Evolutionary conservation across 306 rosid genomes (phyloP), one percentile per base, ranked within the genome.

Genomic region (Castanea crenata): DNA sequence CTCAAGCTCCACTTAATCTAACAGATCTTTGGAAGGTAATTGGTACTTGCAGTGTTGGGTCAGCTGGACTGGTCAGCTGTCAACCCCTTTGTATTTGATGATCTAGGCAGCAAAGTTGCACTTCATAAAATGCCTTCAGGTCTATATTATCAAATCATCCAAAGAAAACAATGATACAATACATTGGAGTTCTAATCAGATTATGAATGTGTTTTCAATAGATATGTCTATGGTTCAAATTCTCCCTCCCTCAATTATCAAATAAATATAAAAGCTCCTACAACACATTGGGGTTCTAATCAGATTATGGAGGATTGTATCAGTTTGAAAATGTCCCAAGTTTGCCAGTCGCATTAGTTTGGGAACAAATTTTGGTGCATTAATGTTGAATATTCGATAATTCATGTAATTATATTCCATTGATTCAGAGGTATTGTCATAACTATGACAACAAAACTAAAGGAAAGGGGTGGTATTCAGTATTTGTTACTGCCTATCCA

Each of bases 21-120:
- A 61, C 35, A 65, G 75, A 67, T 12, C 15, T 81, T 69, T 86
- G 89, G 89, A 81, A 62, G 72, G 75, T 81, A 74, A 76, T 86
- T 75, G 79, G 87, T 25, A 71, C 80, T 23, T 78, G 78, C 77
- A 58, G 75, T 23, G 83, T 83, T 71, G 70, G 85, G 76, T 74
- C 83, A 16, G 73, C 81, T 54, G 85, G 83, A 77, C 85, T 83
- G 58, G 85, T 86, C 58, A 78, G 87, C 82, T 83, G 89, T 70
- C 87, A 83, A 78, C 65, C 82, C 77, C 87, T 86, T 51, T 41
- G 78, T 75, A 76, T 86, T 59, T 86, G 82, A 81, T 15, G 20
- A 34, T 16, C 15, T 72, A 44, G 38, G 31, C 76, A 25, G 74
- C 52, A 8, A 32, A 65, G 49, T 32, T 31, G 9, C 49, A 16